Evolutionary conservation across 768 basidiomycete species (phyloP).

Genomic region (Hygrocybe punicea): DNA sequence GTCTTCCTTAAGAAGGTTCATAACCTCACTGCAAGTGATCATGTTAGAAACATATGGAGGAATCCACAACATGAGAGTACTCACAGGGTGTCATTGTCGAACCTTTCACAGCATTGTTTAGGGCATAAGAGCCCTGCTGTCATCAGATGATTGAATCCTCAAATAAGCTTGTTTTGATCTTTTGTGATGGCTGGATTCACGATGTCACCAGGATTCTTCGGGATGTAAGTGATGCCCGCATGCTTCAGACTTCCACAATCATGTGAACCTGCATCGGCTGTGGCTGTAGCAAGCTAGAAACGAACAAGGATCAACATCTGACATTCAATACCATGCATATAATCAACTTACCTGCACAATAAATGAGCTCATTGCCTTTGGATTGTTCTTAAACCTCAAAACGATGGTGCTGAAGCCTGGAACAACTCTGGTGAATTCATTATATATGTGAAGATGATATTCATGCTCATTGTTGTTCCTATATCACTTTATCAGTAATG

Average conservation of each 20-base stretch:
- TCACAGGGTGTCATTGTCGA: background rate
- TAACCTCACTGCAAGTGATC: background rate
- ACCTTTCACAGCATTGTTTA: background rate
- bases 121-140: background rate
- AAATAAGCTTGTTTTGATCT: background rate
- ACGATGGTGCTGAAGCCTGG: background rate
- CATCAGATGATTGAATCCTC: background rate
- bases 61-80: background rate
- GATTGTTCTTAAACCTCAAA: background rate
- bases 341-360: background rate
- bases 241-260: background rate
- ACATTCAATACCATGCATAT: background rate
- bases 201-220: background rate
- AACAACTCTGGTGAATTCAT: background rate
- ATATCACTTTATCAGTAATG: background rate
- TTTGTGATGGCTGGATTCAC: background rate
- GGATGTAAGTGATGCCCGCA: background rate
- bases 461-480: background rate
- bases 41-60: background rate
- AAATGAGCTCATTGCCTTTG: background rate
- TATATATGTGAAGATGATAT: background rate
- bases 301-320: too few relatives aligned
- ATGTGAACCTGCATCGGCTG: background rate
- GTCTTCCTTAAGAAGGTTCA: background rate
- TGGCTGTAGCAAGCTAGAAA: too few relatives aligned